phyloP scores from a whole-genome alignment of 805 yeast genomes.

The Tetrapisispora fleetii region DNA sequence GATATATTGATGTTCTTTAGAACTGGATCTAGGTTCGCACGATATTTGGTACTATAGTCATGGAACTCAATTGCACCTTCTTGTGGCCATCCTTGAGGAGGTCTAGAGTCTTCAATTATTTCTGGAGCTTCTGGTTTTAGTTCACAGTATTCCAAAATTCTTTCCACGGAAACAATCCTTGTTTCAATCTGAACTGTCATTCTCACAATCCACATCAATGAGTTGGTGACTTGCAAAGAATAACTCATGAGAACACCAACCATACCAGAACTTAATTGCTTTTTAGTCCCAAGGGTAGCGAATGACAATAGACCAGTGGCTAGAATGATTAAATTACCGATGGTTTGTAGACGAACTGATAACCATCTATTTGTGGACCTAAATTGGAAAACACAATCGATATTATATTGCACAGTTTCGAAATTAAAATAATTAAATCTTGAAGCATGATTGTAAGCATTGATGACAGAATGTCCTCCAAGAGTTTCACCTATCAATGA shows the following conservation, averaged over 20 bases:
- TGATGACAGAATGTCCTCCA: slow-evolving; percentile 65
- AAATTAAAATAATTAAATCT: slow-evolving; percentile 52
- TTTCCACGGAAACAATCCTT: slow-evolving; percentile 55
- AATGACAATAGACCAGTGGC: slow-evolving; percentile 41
- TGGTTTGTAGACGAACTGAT: slow-evolving; percentile 48
- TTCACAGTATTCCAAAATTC: slow-evolving; percentile 51
- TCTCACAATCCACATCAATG: slow-evolving; percentile 48
- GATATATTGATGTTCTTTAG: slow-evolving; percentile 38
- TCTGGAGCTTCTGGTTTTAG: slow-evolving; percentile 39
- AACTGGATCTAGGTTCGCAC: slow-evolving; percentile 50
- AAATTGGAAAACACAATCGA: slow-evolving; percentile 39
- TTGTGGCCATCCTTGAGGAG: slow-evolving; percentile 43
- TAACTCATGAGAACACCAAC: slow-evolving; percentile 59
- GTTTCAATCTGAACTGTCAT: slow-evolving; percentile 55
- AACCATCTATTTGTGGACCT: slow-evolving; percentile 59
- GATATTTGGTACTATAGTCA: slow-evolving; percentile 48
- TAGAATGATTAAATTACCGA: slow-evolving; percentile 48
- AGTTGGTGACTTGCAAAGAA: slow-evolving; percentile 45
- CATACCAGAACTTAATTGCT: slow-evolving; percentile 46
- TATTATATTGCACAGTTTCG: slow-evolving; percentile 40
- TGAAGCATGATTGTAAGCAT: slow-evolving; percentile 60
- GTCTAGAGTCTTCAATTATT: slow-evolving; percentile 37
- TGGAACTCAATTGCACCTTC: slow-evolving; percentile 41
- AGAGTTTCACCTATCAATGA: slow-evolving; percentile 78
- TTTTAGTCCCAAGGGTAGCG: slow-evolving; percentile 29